These are phyloP conservation scores for Zoysia japonica DNA, from an alignment of 176 grass and related monocot genomes.

Conservation along the genomic window DNA sequence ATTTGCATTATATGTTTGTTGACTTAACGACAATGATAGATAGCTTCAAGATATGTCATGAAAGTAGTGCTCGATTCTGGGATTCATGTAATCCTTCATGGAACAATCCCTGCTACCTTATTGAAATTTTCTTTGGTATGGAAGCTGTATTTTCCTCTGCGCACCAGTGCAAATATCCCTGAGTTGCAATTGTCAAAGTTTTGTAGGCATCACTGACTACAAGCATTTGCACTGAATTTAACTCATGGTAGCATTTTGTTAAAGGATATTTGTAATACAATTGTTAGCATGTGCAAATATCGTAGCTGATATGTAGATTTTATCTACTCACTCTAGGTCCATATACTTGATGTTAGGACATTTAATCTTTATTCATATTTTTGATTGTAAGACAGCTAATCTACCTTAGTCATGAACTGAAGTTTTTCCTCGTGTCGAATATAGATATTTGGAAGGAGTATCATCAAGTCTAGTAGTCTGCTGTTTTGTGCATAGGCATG, in stretches of 20 bases:
- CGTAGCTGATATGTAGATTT: not conserved
- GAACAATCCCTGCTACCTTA: not conserved
- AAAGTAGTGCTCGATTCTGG: not conserved
- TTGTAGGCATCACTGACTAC: not conserved
- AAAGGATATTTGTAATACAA: not conserved
- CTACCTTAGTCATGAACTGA: not conserved
- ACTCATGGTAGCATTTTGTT: not conserved
- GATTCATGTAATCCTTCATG: not conserved
- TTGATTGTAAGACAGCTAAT: not conserved
- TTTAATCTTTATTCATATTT: too few relatives aligned
- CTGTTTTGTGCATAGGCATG: not conserved
- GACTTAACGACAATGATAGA: not conserved
- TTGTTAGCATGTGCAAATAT: not conserved
- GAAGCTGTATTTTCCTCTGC: not conserved
- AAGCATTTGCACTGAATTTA: not conserved
- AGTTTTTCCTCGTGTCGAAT: not conserved
- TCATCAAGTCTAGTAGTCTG: not conserved
- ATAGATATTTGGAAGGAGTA: not conserved
- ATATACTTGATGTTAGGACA: not conserved
- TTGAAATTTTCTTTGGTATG: not conserved
- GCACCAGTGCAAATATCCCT: not conserved
- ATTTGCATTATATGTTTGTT: not conserved
- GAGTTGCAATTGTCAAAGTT: not conserved
- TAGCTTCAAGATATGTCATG: not conserved
- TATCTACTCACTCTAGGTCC: not conserved